Base-by-base conservation (phyloP, 148 eudicot species). In the Rhododendron kiyosumense region DNA sequence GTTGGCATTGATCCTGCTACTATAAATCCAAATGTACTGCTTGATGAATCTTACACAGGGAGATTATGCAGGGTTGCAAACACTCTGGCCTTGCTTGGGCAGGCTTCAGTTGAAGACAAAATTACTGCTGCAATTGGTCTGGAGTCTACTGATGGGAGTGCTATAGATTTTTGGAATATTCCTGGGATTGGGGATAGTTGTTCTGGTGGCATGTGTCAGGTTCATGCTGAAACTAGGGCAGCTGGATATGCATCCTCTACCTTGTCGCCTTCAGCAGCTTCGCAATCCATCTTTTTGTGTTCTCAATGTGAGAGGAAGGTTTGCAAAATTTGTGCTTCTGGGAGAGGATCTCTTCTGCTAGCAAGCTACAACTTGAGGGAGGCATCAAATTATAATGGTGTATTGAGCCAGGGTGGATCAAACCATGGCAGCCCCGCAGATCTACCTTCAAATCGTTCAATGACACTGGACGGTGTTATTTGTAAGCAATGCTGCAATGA, bases 111-210 rank as follows among this genome's bases (percentile, higher is more conserved):
- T 84, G 99, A 97, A 91, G 99, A 97, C 85, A 95, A 93, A 93
- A 83, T 90, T 49, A 91, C 88, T 75, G 93, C 91, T 87, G 88
- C 96, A 30, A 90, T 95, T 89, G 98, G 99, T 87, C 95, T 97
- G 85, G 98, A 88, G 81, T 87, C 59, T 43, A 85, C 49, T 82
- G 89, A 90, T 79, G 90, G 90, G 84, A 83, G 78, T 88, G 74
- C 77, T 87, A 49, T 95, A 77, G 99, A 97, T 89, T 97, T 97
- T 89, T 97, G 99, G 99, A 97, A 97, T 89, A 86, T 95, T 79
- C 52, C 89, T 81, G 84, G 91, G 57, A 92, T 95, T 88, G 94
- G 92, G 83, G 98, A 93, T 86, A 85, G 90, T 57, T 97, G 99
- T 89, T 87, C 89, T 26, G 94, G 95, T 79, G 94, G 94, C 83